Base-by-base conservation (phyloP, 2,329 filamentous ascomycete species). In the Monilinia polystroma region DNA sequence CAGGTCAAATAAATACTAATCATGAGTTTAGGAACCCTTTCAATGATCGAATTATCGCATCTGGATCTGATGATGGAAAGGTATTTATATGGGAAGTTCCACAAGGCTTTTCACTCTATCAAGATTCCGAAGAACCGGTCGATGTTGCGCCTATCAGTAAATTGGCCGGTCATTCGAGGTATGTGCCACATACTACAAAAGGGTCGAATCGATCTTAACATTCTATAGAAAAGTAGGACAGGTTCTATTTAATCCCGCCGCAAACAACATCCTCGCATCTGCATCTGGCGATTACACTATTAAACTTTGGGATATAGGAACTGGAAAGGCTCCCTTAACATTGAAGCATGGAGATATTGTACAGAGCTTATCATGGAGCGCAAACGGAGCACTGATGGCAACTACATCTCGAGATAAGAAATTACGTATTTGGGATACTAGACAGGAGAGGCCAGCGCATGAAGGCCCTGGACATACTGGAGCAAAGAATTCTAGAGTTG, bases 391-490 rank as follows among this genome's bases (percentile, higher is more conserved):
- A 66, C 84, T 95, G 77, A 81, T 99, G 68, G 93, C 91, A 59
- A 98, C 95, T 10, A 98, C 95, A 11, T 97, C 93, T 69, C 87
- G 95, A 75, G 95, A 99, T 85, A 99, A 99, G 89, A 97, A 97
- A 83, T 85, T 99, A 71, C 90, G 95, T 69, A 89, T 98, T 70
- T 99, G 95, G 95, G 95, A 99, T 83, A 92, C 94, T 68, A 90
- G 95, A 76, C 93, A 97, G 82, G 90, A 98, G 80, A 90, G 86
- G 79, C 87, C 93, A 18, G 90, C 90, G 6, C 90, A 96, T 75
- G 93, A 97, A 77, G 87, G 89, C 18, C 81, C 87, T 6, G 95
- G 95, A 69, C 95, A 99, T 78, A 85, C 88, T 41, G 95, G 95
- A 67, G 95, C 95, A 72, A 99, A 99, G 86, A 98, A 96, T 83